Base-by-base conservation (phyloP, 768 basidiomycete genomes). In the Tricholoma furcatifolium region DNA sequence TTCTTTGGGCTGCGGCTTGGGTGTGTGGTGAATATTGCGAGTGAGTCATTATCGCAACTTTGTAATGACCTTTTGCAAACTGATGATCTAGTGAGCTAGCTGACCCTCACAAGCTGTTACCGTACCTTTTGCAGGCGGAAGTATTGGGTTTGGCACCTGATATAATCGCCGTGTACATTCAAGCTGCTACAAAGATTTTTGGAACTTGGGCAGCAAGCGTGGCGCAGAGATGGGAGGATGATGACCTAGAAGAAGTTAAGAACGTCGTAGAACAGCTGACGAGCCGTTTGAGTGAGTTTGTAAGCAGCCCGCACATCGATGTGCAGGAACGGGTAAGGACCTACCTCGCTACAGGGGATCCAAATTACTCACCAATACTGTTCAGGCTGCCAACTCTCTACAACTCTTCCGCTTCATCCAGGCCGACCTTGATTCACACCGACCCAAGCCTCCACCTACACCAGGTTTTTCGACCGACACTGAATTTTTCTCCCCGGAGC, bases 1-100 rank as follows among this genome's bases (percentile, higher is more conserved):
- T 96, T 8, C 73, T 97, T 2, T 93, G 91, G 82, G 97, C 95
- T 0, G 95, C 94, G 9, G 93, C 93, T 5, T 99, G 92, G 91
- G 90, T 98, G 59, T 93, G 91, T 56, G 96, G 95, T 17, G 97
- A 99, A 70, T 92, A 93, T 66, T 87, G 88, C 79, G 78, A 84
- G 95, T 94, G 60, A 65, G 87, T 74, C 45, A 31, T 18, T 35
- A 11, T 38, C 18, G 23, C 2, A 9, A 2, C 12, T 23, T 41
- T 17, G 41, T 6, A 21, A 32, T 42, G 11, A 43, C 12, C 17
- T 30, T 50, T 59, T 14, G 56, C 49, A 48, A 20, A 43, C 11
- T 35, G 50, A 31, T 20, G 21, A 7, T 42, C 31, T 62, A 94
- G 93, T 41, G 87, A 93, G 58, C 74, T 94, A n/a, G 68, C 79